phyloP scores from a whole-genome alignment of 2,329 filamentous ascomycete species.

The Coniochaeta sp. region DNA sequence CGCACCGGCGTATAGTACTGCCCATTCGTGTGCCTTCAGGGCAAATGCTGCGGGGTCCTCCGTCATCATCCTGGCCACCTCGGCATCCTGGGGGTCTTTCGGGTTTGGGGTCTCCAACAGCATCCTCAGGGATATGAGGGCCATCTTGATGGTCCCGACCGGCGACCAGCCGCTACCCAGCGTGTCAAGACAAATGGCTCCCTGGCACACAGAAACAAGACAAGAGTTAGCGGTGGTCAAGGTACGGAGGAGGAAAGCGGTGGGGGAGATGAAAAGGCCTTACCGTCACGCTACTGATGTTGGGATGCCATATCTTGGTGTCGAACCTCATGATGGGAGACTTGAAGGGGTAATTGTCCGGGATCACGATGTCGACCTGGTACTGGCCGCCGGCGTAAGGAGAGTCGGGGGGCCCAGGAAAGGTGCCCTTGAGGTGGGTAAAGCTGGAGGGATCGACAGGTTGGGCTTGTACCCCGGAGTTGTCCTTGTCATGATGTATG shows the following conservation, averaged over 20 bases:
- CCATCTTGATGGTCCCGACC: slow-evolving; percentile 92
- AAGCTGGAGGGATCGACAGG: slow-evolving; percentile 62
- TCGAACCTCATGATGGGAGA: slow-evolving; percentile 86
- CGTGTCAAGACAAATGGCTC: slow-evolving; percentile 94
- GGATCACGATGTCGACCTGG: slow-evolving; percentile 78
- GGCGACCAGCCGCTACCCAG: slow-evolving; percentile 88
- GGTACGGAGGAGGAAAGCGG: neutral
- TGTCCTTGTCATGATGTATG: slow-evolving; percentile 62
- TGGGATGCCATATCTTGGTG: slow-evolving; percentile 96
- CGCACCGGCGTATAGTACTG: slow-evolving; percentile 74
- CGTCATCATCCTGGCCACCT: slow-evolving; percentile 87
- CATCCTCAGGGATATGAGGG: slow-evolving; percentile 86
- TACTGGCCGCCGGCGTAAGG: slow-evolving; percentile 86
- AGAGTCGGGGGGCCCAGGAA: slow-evolving; percentile 83
- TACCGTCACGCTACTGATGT: slow-evolving; percentile 90
- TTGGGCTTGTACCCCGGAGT: slow-evolving; percentile 68
- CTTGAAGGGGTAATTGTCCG: slow-evolving; percentile 85
- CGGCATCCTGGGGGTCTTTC: slow-evolving; percentile 92
- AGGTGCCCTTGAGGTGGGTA: slow-evolving; percentile 74
- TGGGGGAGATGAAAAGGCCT: slow-evolving; percentile 25
- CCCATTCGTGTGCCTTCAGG: slow-evolving; percentile 82
- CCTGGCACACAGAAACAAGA: slow-evolving; percentile 42
- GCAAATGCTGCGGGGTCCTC: slow-evolving; percentile 73
- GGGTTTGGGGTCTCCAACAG: slow-evolving; percentile 91
- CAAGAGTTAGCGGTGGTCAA: neutral